phyloP scores from a whole-genome alignment of 2,329 filamentous ascomycete genomes.

The Elsinoe australis region DNA sequence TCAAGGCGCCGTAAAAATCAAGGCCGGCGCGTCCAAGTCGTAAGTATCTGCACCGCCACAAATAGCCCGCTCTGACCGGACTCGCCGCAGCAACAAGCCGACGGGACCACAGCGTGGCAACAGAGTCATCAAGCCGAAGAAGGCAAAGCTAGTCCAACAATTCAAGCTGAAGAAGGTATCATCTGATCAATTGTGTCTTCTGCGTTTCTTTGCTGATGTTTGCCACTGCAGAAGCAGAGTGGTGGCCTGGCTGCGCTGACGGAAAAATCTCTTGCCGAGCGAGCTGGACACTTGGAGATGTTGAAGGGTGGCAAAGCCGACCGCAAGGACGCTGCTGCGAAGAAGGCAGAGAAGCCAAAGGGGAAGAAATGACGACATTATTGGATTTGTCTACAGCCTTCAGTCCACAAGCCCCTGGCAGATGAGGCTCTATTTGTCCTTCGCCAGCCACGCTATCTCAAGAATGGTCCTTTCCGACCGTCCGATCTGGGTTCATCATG shows the following conservation, averaged over 20 bases:
- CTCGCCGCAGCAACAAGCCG: conserved; percentile 16
- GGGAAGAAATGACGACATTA: conserved; percentile 7
- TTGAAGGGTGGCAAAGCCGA: conserved; percentile 60
- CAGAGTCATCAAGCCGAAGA: conserved; percentile 60
- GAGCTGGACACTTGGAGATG: conserved; percentile 63
- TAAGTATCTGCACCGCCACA: not conserved
- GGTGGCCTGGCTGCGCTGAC: conserved; percentile 57
- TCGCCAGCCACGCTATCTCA: too few relatives aligned
- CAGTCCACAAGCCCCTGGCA: too few relatives aligned
- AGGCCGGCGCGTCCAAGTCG: conserved; percentile 19
- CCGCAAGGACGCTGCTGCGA: conserved; percentile 27
- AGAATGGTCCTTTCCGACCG: too few relatives aligned
- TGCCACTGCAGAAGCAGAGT: conserved; percentile 47
- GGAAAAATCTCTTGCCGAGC: conserved; percentile 58
- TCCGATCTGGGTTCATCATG: too few relatives aligned
- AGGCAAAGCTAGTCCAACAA: conserved; percentile 51
- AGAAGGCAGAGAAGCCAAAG: conserved; percentile 12
- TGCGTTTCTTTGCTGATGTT: not conserved
- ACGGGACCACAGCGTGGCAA: conserved; percentile 39
- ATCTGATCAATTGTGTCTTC: not conserved
- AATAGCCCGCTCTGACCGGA: not conserved
- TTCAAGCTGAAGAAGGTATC: conserved; percentile 55
- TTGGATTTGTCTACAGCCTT: not conserved
- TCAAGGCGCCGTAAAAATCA: conserved; percentile 20
- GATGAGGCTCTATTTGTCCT: too few relatives aligned